phyloP scores from a whole-genome alignment of 2,329 filamentous ascomycete species.

The Penicillium olsonii region DNA sequence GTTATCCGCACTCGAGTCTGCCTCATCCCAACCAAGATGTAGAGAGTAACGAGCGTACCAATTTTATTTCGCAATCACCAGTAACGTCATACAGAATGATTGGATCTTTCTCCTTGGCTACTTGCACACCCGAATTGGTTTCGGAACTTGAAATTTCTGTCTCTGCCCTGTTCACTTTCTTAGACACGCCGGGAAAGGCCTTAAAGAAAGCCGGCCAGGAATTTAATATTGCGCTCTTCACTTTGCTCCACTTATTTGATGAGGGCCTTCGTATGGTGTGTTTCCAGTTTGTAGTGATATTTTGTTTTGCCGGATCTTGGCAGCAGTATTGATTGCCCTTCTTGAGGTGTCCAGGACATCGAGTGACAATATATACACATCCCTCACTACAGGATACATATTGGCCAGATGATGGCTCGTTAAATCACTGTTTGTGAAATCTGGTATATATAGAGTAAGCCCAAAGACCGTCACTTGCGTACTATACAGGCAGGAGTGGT shows the following conservation, averaged over 20 bases:
- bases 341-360: conserved; percentile 27
- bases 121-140: too few relatives aligned
- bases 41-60: too few relatives aligned
- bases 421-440: conserved; percentile 1
- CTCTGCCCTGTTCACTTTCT: too few relatives aligned
- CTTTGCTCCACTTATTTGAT: conserved; percentile 26
- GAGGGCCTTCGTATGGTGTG: conserved; percentile 30
- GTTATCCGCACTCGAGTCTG: not conserved
- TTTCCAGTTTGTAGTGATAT: conserved; percentile 34
- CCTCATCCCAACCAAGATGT: too few relatives aligned
- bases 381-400: conserved; percentile 28
- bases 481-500: not conserved
- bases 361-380: conserved; percentile 34
- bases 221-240: too few relatives aligned
- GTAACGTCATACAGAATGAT: too few relatives aligned
- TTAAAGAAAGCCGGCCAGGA: too few relatives aligned
- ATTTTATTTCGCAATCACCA: too few relatives aligned
- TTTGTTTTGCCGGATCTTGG: conserved; percentile 31
- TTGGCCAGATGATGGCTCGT: conserved; percentile 23
- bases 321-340: conserved; percentile 35
- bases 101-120: too few relatives aligned
- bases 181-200: too few relatives aligned
- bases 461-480: not conserved
- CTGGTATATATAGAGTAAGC: not conserved
- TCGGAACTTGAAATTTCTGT: too few relatives aligned